Evolutionary conservation across 768 basidiomycete genomes (phyloP).

Genomic region (Pleurotus sapidus): DNA sequence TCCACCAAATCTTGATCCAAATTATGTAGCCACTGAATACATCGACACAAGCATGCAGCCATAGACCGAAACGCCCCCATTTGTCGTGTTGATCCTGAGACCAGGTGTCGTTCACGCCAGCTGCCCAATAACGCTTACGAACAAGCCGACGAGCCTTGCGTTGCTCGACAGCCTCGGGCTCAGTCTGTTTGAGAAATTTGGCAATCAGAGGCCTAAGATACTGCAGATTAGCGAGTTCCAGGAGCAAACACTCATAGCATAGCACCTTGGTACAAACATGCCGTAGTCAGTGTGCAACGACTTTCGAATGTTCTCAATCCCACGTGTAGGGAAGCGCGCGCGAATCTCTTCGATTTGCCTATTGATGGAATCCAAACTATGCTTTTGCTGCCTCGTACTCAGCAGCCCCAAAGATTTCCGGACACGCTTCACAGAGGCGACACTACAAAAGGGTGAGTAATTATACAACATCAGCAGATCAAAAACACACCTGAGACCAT

Average conservation of each 20-base stretch:
- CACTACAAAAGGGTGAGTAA: too few relatives aligned
- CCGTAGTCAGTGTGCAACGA: conserved; percentile 11
- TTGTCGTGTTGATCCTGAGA: conserved; percentile 34
- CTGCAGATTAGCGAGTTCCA: not conserved
- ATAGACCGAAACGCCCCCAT: conserved; percentile 29
- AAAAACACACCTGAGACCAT: conserved; percentile 12
- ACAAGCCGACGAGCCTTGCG: conserved; percentile 12
- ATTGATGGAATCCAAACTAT: conserved; percentile 11
- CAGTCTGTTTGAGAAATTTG: conserved; percentile 6
- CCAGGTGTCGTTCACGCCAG: conserved; percentile 31
- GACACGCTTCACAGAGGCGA: conserved; percentile 4
- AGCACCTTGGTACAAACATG: conserved; percentile 12
- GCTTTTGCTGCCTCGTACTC: conserved; percentile 14
- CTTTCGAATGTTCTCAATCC: conserved; percentile 13
- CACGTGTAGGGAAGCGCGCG: conserved; percentile 9
- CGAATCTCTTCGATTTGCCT: conserved; percentile 8
- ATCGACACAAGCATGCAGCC: conserved; percentile 26
- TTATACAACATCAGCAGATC: not conserved
- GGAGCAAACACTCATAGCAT: not conserved
- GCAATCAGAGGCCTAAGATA: conserved; percentile 8
- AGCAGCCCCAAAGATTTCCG: conserved; percentile 1
- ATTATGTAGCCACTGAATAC: conserved; percentile 21
- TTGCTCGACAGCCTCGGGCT: conserved; percentile 11
- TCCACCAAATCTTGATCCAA: conserved; percentile 35
- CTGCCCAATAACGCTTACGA: conserved; percentile 23